A percentile compares a stretch with the other conserved stretches of the same genome.
These are phyloP conservation scores for Kwoniella pini DNA, from an alignment of 768 basidiomycete species.

Conservation along the genomic window DNA sequence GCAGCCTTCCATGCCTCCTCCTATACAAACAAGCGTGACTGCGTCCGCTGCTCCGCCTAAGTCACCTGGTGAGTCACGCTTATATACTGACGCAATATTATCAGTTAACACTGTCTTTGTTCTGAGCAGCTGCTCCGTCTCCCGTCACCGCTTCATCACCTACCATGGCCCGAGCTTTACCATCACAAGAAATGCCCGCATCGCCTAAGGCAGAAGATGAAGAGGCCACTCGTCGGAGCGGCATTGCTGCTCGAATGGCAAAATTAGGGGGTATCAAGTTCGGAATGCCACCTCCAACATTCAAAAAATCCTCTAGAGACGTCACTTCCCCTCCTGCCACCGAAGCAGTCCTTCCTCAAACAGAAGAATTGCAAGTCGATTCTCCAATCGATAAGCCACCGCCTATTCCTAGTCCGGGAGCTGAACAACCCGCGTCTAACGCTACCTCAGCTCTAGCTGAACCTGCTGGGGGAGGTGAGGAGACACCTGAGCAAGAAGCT, in stretches of 20 bases:
- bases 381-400: slow-evolving; percentile 24
- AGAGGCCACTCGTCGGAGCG: slow-evolving; percentile 61
- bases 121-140: not conserved
- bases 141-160: slow-evolving; percentile 8
- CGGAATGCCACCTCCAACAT: slow-evolving; percentile 64
- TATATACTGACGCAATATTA: not conserved
- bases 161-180: not conserved
- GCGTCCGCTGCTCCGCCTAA: not conserved
- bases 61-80: slow-evolving; percentile 15
- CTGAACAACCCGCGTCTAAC: slow-evolving; percentile 2
- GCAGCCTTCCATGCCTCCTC: slow-evolving; percentile 12
- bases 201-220: slow-evolving; percentile 54
- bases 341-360: slow-evolving; percentile 51
- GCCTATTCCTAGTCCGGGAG: slow-evolving; percentile 10
- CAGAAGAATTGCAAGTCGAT: not conserved
- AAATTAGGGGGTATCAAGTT: slow-evolving; percentile 83
- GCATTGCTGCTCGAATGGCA: slow-evolving; percentile 93
- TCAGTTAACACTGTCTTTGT: not conserved
- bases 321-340: slow-evolving; percentile 4
- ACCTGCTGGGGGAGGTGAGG: slow-evolving; percentile 34
- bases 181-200: slow-evolving; percentile 17
- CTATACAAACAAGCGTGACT: slow-evolving; percentile 5
- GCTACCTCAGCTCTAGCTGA: slow-evolving; percentile 20
- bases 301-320: slow-evolving; percentile 34
- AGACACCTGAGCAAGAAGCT: slow-evolving; percentile 60